phyloP scores from a whole-genome alignment of 345 rosid species.

The Heritiera littoralis region DNA sequence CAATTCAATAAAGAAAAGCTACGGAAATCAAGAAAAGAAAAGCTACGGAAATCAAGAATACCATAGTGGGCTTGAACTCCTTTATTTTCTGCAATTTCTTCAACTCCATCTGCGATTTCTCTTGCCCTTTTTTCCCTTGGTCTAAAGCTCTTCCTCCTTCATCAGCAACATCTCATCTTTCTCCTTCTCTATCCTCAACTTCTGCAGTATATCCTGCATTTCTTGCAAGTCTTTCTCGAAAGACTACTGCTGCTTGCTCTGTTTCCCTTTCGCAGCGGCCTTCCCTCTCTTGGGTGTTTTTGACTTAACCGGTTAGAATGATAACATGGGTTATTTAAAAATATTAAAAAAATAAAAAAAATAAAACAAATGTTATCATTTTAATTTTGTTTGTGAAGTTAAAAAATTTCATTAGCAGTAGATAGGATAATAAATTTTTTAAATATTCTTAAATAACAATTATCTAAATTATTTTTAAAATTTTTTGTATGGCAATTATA shows the following conservation, averaged over 20 bases:
- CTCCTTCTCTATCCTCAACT: constrained; percentile 78
- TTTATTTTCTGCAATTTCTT: constrained; percentile 83
- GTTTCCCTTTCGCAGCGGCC: constrained; percentile 38
- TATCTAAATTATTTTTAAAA: too few relatives aligned
- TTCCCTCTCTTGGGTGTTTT: constrained; percentile 50
- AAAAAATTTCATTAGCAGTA: too few relatives aligned
- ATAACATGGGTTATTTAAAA: too few relatives aligned
- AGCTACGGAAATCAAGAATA: too few relatives aligned
- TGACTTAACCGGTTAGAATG: too few relatives aligned
- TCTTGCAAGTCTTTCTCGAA: constrained; percentile 72
- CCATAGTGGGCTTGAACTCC: constrained; percentile 84
- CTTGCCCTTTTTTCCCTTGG: constrained; percentile 59
- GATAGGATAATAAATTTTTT: too few relatives aligned
- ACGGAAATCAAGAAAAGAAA: background rate
- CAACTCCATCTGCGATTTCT: constrained; percentile 67
- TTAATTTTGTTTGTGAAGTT: too few relatives aligned
- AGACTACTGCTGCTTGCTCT: constrained; percentile 32
- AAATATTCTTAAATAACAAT: too few relatives aligned
- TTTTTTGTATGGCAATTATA: too few relatives aligned
- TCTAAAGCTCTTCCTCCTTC: constrained; percentile 79
- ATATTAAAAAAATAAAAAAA: too few relatives aligned
- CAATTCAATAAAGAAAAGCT: background rate
- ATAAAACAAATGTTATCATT: too few relatives aligned
- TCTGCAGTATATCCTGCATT: constrained; percentile 70
- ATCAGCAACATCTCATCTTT: constrained; percentile 72